Percentiles rank a stretch among this genome's conserved stretches.
Conservation (phyloP, 2,329 filamentous ascomycete species). For the Aspergillus piperis region DNA sequence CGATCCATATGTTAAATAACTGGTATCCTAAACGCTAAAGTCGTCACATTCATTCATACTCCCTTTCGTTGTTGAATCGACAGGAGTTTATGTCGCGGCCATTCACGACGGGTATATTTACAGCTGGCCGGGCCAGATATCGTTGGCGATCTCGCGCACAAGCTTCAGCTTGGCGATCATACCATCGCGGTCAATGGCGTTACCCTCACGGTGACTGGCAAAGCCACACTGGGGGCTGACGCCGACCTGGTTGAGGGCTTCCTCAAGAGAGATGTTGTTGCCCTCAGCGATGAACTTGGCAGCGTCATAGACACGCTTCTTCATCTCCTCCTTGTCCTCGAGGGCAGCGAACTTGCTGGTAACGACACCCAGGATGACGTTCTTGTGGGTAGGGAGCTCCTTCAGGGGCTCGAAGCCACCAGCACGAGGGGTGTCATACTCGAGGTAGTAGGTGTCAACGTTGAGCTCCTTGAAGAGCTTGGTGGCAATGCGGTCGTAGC, state of each 20-base stretch:
- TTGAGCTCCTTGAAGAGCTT: slow-evolving; percentile 66
- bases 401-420: slow-evolving; percentile 68
- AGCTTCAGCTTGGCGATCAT: slow-evolving; percentile 73
- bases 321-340: slow-evolving; percentile 66
- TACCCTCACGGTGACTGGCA: slow-evolving; percentile 73
- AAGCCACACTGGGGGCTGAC: slow-evolving; percentile 74
- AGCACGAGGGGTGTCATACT: slow-evolving; percentile 66
- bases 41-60: slow-evolving; percentile 9
- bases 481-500: slow-evolving; percentile 67
- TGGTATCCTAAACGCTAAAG: slow-evolving; percentile 6
- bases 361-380: slow-evolving; percentile 65
- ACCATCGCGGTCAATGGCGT: slow-evolving; percentile 67
- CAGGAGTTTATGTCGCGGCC: slow-evolving; percentile 14
- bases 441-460: slow-evolving; percentile 68
- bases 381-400: slow-evolving; percentile 61
- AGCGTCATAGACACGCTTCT: slow-evolving; percentile 59
- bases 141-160: slow-evolving; percentile 70
- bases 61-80: slow-evolving; percentile 8
- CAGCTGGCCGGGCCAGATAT: slow-evolving; percentile 65
- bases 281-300: slow-evolving; percentile 71
- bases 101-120: slow-evolving; percentile 27
- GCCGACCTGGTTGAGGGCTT: slow-evolving; percentile 68
- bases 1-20: slow-evolving; percentile 9
- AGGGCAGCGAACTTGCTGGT: slow-evolving; percentile 64
- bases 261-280: slow-evolving; percentile 62